Conservation (phyloP, 2,329 filamentous ascomycete species). For the Aaosphaeria pasadenensis region DNA sequence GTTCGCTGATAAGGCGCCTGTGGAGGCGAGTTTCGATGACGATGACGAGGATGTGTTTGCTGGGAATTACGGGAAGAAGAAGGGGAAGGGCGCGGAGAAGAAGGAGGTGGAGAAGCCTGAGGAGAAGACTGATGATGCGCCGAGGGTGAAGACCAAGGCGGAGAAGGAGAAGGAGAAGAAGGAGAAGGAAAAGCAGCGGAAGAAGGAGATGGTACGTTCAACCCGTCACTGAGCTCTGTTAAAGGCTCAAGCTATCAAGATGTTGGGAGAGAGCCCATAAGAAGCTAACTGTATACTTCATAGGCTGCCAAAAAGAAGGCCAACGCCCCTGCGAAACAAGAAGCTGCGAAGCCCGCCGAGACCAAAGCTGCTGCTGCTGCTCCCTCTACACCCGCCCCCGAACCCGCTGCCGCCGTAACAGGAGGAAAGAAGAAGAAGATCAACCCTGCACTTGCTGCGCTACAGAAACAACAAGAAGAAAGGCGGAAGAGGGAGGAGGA, state of each 20-base stretch:
- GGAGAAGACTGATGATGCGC: constrained; percentile 38
- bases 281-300: constrained; percentile 16
- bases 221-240: background rate
- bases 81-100: constrained; percentile 55
- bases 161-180: constrained; percentile 99
- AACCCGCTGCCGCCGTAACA: constrained; percentile 35
- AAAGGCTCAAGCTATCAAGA: background rate
- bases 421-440: constrained; percentile 87
- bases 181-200: constrained; percentile 95
- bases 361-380: constrained; percentile 38
- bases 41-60: constrained; percentile 76
- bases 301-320: constrained; percentile 57
- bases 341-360: constrained; percentile 42
- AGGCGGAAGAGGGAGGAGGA: constrained; percentile 66
- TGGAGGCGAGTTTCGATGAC: constrained; percentile 66
- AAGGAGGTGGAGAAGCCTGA: constrained; percentile 36
- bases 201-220: constrained; percentile 83
- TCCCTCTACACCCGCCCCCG: constrained; percentile 22
- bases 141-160: constrained; percentile 83
- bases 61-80: constrained; percentile 63
- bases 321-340: constrained; percentile 47
- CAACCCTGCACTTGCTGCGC: constrained; percentile 65
- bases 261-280: background rate
- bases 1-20: constrained; percentile 66
- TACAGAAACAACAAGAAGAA: constrained; percentile 83